Evolutionary conservation across 768 basidiomycete species (phyloP).

Genomic region (Mycena vulgaris): DNA sequence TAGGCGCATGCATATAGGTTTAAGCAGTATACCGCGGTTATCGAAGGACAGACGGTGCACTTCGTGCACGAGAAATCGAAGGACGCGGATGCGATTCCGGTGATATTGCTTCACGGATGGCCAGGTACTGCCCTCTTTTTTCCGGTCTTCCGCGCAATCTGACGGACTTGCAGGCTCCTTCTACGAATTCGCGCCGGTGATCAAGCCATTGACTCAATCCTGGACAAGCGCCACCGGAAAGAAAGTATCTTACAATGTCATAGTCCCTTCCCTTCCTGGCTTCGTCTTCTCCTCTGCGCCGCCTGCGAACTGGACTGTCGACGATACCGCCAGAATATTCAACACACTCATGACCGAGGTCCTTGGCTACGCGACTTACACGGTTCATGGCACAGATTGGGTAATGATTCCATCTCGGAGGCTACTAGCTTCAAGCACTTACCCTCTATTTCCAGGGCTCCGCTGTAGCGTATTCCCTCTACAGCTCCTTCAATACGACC

Average conservation of each 20-base stretch:
- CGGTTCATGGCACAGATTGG: constrained; percentile 42
- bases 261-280: constrained; percentile 28
- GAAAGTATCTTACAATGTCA: neutral
- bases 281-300: constrained; percentile 35
- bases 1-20: neutral
- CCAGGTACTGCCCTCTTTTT: constrained; percentile 9
- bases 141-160: neutral
- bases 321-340: constrained; percentile 43
- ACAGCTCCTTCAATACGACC: constrained; percentile 19
- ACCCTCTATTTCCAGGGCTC: neutral
- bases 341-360: constrained; percentile 45
- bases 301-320: constrained; percentile 34
- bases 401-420: too few relatives aligned
- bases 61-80: too few relatives aligned
- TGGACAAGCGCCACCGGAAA: constrained; percentile 1
- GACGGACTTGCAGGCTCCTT: constrained; percentile 1
- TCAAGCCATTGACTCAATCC: neutral
- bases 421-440: too few relatives aligned
- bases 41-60: constrained; percentile 31
- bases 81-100: constrained; percentile 11
- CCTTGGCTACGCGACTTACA: constrained; percentile 41
- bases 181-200: constrained; percentile 1
- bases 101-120: constrained; percentile 31
- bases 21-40: constrained; percentile 30
- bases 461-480: neutral